Conservation (phyloP, 2,329 filamentous ascomycete genomes). For the Fusarium hainanense region DNA sequence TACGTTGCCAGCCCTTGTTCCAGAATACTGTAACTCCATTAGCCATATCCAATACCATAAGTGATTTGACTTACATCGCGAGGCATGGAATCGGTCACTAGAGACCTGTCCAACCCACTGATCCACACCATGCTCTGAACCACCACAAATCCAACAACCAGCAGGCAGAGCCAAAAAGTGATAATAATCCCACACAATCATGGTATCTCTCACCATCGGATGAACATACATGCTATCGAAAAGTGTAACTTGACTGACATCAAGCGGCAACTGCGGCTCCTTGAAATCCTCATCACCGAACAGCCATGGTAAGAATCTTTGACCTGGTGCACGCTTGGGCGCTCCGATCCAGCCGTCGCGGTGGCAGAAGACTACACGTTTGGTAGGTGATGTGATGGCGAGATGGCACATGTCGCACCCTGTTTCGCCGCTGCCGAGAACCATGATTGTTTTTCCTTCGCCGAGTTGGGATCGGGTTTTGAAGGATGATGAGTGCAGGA, state of each 20-base stretch:
- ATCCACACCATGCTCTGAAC: constrained; percentile 15
- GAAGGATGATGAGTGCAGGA: background rate
- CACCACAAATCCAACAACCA: background rate
- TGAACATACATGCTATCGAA: constrained; percentile 32
- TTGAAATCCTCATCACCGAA: background rate
- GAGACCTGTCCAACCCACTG: constrained; percentile 33
- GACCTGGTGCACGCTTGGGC: background rate
- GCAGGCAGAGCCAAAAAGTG: constrained; percentile 2
- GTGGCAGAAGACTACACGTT: background rate
- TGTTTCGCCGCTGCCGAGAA: background rate
- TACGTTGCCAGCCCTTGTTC: constrained; percentile 1
- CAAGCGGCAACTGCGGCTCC: background rate
- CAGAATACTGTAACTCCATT: background rate
- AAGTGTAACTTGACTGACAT: constrained; percentile 19
- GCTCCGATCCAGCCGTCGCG: constrained; percentile 11
- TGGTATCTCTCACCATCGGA: constrained; percentile 18
- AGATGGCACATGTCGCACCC: constrained; percentile 5
- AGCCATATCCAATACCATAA: accelerated
- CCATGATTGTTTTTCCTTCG: background rate
- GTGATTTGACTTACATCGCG: background rate
- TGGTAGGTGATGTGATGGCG: constrained; percentile 2
- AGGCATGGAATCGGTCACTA: background rate
- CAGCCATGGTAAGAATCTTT: background rate
- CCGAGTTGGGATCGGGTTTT: background rate
- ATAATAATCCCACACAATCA: constrained; percentile 31